A percentile compares a stretch with the other conserved stretches of the same genome.
Evolutionary conservation across 1,284 basidiomycete species (phyloP).

Genomic region (Trichosporon asahii): DNA sequence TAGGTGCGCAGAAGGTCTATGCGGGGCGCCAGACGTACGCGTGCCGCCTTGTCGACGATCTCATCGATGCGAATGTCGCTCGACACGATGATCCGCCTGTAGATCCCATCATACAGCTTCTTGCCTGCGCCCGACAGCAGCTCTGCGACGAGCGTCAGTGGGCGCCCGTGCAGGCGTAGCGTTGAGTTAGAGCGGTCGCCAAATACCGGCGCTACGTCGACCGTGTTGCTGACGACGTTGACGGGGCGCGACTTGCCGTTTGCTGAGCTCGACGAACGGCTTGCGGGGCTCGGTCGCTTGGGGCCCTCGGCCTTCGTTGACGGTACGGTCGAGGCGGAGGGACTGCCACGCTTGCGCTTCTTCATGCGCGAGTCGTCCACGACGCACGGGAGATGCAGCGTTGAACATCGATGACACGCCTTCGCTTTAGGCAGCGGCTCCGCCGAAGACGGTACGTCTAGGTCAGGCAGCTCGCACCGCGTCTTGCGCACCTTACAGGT

Average conservation of each 20-base stretch:
- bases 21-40: conserved; percentile 31
- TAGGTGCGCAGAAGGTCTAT: conserved; percentile 35
- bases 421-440: conserved; percentile 38
- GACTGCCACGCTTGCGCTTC: conserved; percentile 23
- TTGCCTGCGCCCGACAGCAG: conserved; percentile 42
- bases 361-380: conserved; percentile 43
- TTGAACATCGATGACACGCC: conserved; percentile 45
- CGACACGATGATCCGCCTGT: conserved; percentile 19
- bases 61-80: conserved; percentile 34
- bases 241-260: not conserved
- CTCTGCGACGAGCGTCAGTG: conserved; percentile 36
- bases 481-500: conserved; percentile 49
- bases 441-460: conserved; percentile 38
- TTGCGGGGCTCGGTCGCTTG: not conserved
- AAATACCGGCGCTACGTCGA: conserved; percentile 28
- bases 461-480: conserved; percentile 47
- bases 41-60: conserved; percentile 28
- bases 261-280: not conserved
- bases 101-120: conserved; percentile 22
- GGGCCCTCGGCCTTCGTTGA: not conserved
- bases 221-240: conserved; percentile 30
- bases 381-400: conserved; percentile 42
- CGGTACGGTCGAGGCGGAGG: not conserved
- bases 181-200: not conserved
- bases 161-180: conserved; percentile 40